Evolutionary conservation across 805 yeast species (phyloP).

Genomic region (Lipomyces sp.): DNA sequence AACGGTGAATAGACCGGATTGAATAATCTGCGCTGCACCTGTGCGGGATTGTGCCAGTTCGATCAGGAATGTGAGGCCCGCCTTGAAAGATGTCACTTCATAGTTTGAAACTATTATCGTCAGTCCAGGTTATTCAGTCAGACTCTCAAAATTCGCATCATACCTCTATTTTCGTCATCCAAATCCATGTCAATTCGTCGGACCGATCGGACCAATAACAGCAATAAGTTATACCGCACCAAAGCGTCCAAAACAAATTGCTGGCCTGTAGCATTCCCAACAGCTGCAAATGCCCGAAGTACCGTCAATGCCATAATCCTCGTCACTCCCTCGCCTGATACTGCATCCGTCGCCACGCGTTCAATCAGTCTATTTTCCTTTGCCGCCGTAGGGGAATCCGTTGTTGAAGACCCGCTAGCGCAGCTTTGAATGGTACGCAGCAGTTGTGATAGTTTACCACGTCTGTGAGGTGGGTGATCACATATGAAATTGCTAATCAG

Average conservation of each 20-base stretch:
- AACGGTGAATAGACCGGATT: slow-evolving; percentile 70
- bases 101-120: slow-evolving; percentile 56
- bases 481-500: slow-evolving; percentile 31
- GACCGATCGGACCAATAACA: slow-evolving; percentile 67
- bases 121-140: slow-evolving; percentile 4
- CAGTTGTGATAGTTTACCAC: slow-evolving; percentile 23
- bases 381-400: neutral
- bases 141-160: no score
- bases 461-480: slow-evolving; percentile 25
- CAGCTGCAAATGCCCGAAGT: slow-evolving; percentile 66
- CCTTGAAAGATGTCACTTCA: slow-evolving; percentile 77
- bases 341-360: slow-evolving; percentile 74
- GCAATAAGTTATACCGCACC: slow-evolving; percentile 66
- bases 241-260: slow-evolving; percentile 65
- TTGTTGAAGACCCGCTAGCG: slow-evolving; percentile 13
- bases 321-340: slow-evolving; percentile 75
- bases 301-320: slow-evolving; percentile 77
- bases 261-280: slow-evolving; percentile 56
- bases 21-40: slow-evolving; percentile 79
- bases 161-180: slow-evolving; percentile 31
- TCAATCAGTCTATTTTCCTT: slow-evolving; percentile 44
- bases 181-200: slow-evolving; percentile 71
- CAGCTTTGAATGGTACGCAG: slow-evolving; percentile 30
- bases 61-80: slow-evolving; percentile 68
- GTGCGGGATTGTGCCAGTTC: slow-evolving; percentile 74